These are phyloP conservation scores for Aspergillus carlsbadensis DNA, from an alignment of 495 filamentous ascomycete genomes.

Conservation along the genomic window DNA sequence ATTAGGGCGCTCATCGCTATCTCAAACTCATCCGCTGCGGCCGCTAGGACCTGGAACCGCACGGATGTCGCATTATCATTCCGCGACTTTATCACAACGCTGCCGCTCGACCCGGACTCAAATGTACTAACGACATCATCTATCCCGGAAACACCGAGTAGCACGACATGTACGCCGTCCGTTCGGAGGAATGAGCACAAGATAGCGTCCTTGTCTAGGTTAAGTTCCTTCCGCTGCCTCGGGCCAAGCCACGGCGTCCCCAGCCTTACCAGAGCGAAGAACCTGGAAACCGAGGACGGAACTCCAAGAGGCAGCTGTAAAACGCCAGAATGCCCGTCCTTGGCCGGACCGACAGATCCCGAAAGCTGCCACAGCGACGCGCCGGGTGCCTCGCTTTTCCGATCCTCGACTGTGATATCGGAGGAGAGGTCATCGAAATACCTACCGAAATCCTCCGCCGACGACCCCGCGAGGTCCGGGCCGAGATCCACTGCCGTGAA, in stretches of 20 bases:
- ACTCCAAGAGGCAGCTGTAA: conserved; percentile 59
- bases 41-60: conserved; percentile 64
- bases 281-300: conserved; percentile 56
- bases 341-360: conserved; percentile 50
- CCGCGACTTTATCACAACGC: conserved; percentile 63
- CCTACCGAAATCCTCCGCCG: conserved; percentile 47
- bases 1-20: conserved; percentile 75
- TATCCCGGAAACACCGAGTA: conserved; percentile 77
- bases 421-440: conserved; percentile 62
- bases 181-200: conserved; percentile 75
- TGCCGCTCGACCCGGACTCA: conserved; percentile 62
- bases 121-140: conserved; percentile 71
- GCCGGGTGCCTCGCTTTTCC: conserved; percentile 65
- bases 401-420: conserved; percentile 53
- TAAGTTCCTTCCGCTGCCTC: conserved; percentile 72
- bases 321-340: conserved; percentile 54
- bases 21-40: conserved; percentile 74
- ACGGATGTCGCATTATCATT: conserved; percentile 63
- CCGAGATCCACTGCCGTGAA: conserved; percentile 25
- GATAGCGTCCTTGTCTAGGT: conserved; percentile 72
- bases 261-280: conserved; percentile 77
- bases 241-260: conserved; percentile 87
- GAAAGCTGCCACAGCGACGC: conserved; percentile 71
- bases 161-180: conserved; percentile 75
- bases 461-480: conserved; percentile 9